Conservation (phyloP, 768 basidiomycete genomes). For the Amanita exitialis region DNA sequence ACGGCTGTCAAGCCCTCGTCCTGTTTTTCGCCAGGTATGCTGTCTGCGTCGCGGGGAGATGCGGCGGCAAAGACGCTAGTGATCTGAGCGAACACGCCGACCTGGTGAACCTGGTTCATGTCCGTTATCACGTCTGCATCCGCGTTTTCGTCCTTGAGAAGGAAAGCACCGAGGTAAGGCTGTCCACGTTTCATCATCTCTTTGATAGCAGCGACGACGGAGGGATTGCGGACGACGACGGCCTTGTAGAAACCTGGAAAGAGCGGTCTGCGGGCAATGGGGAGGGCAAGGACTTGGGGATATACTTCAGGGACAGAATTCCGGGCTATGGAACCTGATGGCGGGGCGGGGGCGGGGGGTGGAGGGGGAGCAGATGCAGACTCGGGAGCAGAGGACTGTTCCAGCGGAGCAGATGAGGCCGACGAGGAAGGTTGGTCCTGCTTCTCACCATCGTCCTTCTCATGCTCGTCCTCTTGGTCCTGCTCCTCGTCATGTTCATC, state of each 20-base stretch:
- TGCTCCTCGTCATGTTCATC: not conserved
- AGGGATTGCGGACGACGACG: slow-evolving; percentile 84
- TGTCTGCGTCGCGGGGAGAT: slow-evolving; percentile 35
- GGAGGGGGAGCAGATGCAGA: slow-evolving; percentile 7
- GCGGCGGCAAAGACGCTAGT: slow-evolving; percentile 56
- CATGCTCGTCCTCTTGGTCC: not conserved
- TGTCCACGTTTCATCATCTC: slow-evolving; percentile 97
- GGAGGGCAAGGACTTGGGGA: slow-evolving; percentile 90
- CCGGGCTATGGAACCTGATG: slow-evolving; percentile 57
- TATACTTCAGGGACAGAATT: slow-evolving; percentile 85
- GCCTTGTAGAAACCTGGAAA: slow-evolving; percentile 99
- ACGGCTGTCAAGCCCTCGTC: slow-evolving; percentile 93
- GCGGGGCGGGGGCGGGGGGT: slow-evolving; percentile 6
- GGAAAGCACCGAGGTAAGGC: slow-evolving; percentile 93
- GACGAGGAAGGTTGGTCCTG: not conserved
- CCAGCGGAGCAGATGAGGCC: slow-evolving; percentile 6
- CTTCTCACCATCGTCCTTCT: not conserved
- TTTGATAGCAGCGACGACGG: slow-evolving; percentile 88
- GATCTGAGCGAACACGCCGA: slow-evolving; percentile 96
- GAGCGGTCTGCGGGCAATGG: slow-evolving; percentile 89
- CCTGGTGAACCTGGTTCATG: slow-evolving; percentile 77
- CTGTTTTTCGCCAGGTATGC: slow-evolving; percentile 47
- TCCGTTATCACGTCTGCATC: slow-evolving; percentile 92
- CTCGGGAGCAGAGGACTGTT: slow-evolving; percentile 2
- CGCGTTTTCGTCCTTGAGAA: slow-evolving; percentile 87